These are phyloP conservation scores for Ampelomyces quisqualis DNA, from an alignment of 2,329 filamentous ascomycete genomes.

Conservation along the genomic window DNA sequence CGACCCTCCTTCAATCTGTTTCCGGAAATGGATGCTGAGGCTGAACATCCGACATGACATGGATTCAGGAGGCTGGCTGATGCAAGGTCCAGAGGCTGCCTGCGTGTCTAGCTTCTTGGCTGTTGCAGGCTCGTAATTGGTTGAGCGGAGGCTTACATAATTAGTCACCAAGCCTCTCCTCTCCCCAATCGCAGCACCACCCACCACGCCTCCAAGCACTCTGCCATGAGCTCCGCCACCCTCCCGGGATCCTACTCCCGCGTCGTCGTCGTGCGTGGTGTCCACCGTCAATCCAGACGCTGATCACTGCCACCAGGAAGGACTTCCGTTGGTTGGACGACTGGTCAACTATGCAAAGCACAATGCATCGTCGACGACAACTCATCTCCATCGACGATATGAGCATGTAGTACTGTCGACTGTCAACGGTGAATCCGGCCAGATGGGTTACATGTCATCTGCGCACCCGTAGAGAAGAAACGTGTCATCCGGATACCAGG, in stretches of 20 bases:
- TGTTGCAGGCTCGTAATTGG: background rate
- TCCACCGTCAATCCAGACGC: no score
- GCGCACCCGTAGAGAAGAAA: slow-evolving; percentile 1
- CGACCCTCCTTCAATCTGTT: slow-evolving; percentile 7
- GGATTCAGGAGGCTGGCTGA: no score
- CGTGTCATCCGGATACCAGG: slow-evolving; percentile 8
- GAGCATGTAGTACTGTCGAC: background rate
- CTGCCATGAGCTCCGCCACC: background rate
- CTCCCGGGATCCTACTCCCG: no score
- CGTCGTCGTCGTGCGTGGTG: no score
- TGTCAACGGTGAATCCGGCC: background rate
- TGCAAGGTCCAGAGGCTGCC: background rate
- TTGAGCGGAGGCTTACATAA: background rate
- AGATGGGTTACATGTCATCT: slow-evolving; percentile 1
- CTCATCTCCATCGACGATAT: no score
- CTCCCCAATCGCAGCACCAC: no score
- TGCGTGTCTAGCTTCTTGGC: background rate
- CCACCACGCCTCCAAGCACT: no score
- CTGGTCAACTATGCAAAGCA: no score
- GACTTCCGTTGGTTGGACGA: no score
- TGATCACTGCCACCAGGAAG: no score
- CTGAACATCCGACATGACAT: background rate
- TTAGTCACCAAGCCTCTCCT: background rate
- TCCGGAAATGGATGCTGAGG: slow-evolving; percentile 7
- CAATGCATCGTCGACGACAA: no score